phyloP scores from a whole-genome alignment of 805 yeast species.

The Wilhelminamyces savonicus region DNA sequence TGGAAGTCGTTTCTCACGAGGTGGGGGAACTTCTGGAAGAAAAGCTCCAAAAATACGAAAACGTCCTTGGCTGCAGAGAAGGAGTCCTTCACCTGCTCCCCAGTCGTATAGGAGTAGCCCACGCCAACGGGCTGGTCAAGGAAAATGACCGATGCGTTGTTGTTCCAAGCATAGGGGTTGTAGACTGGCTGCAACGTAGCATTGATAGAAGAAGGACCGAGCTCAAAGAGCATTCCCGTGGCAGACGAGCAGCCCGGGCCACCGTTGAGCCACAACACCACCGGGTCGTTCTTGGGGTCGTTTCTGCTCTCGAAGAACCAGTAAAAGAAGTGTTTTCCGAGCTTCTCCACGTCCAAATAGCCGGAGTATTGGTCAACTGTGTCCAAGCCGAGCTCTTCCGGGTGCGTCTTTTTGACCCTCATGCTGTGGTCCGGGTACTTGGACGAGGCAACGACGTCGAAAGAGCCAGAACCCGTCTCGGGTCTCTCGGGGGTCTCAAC shows the following conservation, averaged over 20 bases:
- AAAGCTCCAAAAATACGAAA: conserved; percentile 31
- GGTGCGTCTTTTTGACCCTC: conserved; percentile 26
- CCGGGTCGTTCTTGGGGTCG: conserved; percentile 26
- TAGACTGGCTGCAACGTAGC: conserved; percentile 15
- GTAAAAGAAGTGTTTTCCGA: conserved; percentile 25
- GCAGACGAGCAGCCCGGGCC: conserved; percentile 27
- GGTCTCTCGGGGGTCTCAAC: too few relatives aligned
- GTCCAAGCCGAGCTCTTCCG: conserved; percentile 31
- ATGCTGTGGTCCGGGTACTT: conserved; percentile 21
- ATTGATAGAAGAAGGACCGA: conserved; percentile 22
- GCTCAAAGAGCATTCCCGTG: conserved; percentile 24
- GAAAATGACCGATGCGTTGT: conserved; percentile 21
- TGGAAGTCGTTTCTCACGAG: conserved; percentile 23
- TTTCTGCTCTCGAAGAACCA: conserved; percentile 30
- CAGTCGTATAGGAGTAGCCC: conserved; percentile 26
- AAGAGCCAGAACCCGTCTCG: too few relatives aligned
- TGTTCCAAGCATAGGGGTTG: conserved; percentile 25
- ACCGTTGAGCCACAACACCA: conserved; percentile 27
- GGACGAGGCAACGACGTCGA: conserved; percentile 5
- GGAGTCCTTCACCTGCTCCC: conserved; percentile 19
- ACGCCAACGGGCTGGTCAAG: conserved; percentile 31
- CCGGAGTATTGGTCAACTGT: conserved; percentile 33
- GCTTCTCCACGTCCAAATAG: conserved; percentile 28
- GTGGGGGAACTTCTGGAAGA: conserved; percentile 29
- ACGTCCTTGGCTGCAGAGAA: conserved; percentile 30